Evolutionary conservation across 2,329 filamentous ascomycete genomes (phyloP).

Genomic region (Endothia cerciana): DNA sequence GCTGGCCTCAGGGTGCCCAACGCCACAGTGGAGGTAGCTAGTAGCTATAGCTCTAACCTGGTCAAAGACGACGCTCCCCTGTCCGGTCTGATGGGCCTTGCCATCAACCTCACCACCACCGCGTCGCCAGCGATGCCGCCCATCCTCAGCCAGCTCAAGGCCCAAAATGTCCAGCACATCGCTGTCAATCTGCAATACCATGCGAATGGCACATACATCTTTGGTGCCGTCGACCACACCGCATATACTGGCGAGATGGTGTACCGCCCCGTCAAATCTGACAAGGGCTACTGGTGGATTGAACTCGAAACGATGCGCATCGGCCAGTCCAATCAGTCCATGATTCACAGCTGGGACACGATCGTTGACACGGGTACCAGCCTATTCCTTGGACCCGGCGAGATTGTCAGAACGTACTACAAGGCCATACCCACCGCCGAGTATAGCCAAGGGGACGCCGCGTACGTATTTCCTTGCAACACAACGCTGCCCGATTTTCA

Average conservation of each 20-base stretch:
- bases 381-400: conserved; percentile 62
- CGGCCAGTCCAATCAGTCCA: conserved; percentile 38
- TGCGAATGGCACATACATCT: conserved; percentile 53
- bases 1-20: conserved; percentile 48
- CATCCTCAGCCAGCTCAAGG: conserved; percentile 49
- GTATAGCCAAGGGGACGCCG: conserved; percentile 49
- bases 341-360: conserved; percentile 50
- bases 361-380: conserved; percentile 73
- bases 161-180: conserved; percentile 47
- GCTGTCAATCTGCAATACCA: conserved; percentile 54
- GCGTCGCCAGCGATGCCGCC: conserved; percentile 47
- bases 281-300: conserved; percentile 52
- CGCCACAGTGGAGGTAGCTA: conserved; percentile 55
- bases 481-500: conserved; percentile 54
- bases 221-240: conserved; percentile 51
- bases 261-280: conserved; percentile 53
- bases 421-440: conserved; percentile 54
- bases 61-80: conserved; percentile 45
- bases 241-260: conserved; percentile 46
- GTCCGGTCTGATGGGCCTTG: conserved; percentile 58
- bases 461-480: conserved; percentile 59
- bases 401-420: conserved; percentile 65
- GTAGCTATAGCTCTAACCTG: conserved; percentile 46
- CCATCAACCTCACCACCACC: conserved; percentile 50
- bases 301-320: conserved; percentile 42